Evolutionary conservation across 1,284 basidiomycete genomes (phyloP), one percentile per base, ranked within the genome.

Genomic region (Inonotus hispidus): DNA sequence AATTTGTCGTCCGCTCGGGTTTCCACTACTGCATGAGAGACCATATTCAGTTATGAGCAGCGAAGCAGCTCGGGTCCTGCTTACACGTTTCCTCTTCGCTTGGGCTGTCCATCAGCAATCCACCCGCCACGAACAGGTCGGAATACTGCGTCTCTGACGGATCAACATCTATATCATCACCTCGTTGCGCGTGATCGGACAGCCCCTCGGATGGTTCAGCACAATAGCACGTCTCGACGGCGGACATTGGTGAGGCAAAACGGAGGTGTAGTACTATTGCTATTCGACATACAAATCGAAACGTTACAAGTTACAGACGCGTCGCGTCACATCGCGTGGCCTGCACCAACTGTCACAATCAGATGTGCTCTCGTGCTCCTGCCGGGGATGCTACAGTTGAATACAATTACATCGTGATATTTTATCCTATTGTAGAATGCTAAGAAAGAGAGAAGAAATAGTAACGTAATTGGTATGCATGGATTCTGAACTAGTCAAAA

Each of bases 81-180:
- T 43, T 16, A 60, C 59, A 35, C 43, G 53, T 55, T 35, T 54
- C 32, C 50, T 59, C 58, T 37, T 61, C 54, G 21, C 21, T 52
- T 8, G 52, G 46, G 47, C 27, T 29, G 4, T 57, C 54, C 7
- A 29, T 50, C 32, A 62, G 27, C 39, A 62, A 46, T 5, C 56
- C 56, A 46, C 58, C 53, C 25, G 55, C 37, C 50, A 37, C 39
- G 53, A 47, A 60, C 19, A 11, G 35, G 25, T 23, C 35, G n/a
- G 10, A 39, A 5, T 19, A 32, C 23, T 8, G 32, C 8, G 25
- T 3, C n/a, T 54, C 27, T 11, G 21, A 10, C 7, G 43, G 19
- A n/a, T 32, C 14, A 11, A 41, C 27, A 10, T 43, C 49, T 16
- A 54, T 43, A 32, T 23, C n/a, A 27, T 8, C 50, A n/a, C 13